Conservation (phyloP, 1,284 basidiomycete genomes). For the Schizophyllum amplum region DNA sequence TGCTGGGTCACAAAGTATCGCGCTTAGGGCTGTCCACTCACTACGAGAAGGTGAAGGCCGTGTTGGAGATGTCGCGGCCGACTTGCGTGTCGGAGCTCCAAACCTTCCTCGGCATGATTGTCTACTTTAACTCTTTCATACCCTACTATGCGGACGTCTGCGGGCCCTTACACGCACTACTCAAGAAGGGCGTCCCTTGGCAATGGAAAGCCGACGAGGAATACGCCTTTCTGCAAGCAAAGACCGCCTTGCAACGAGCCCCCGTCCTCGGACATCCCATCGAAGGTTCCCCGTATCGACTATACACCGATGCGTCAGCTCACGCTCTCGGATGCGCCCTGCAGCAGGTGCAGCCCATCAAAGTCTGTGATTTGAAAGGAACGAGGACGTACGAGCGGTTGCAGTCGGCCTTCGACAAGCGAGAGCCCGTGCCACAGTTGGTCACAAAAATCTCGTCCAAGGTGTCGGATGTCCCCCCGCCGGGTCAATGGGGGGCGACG, state of each 20-base stretch:
- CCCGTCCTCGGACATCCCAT: slow-evolving; percentile 25
- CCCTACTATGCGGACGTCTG: slow-evolving; percentile 4
- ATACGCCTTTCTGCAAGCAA: slow-evolving; percentile 18
- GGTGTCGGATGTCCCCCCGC: neutral
- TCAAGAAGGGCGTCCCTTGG: slow-evolving; percentile 20
- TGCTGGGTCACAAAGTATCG: slow-evolving; percentile 11
- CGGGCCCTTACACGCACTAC: slow-evolving; percentile 10
- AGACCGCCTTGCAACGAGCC: slow-evolving; percentile 18
- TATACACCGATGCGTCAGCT: slow-evolving; percentile 33
- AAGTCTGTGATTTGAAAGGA: slow-evolving; percentile 7
- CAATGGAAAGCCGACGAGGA: slow-evolving; percentile 5
- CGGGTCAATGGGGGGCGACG: neutral
- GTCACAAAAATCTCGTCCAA: neutral
- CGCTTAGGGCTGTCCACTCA: neutral
- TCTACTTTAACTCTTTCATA: slow-evolving; percentile 7
- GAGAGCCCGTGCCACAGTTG: neutral
- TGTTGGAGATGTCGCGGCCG: slow-evolving; percentile 13
- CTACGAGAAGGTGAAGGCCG: slow-evolving; percentile 12
- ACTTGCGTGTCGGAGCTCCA: neutral
- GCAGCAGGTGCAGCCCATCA: slow-evolving; percentile 13
- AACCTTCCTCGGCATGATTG: slow-evolving; percentile 18
- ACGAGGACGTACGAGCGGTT: slow-evolving; percentile 13
- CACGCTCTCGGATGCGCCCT: slow-evolving; percentile 17
- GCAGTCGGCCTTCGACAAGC: neutral
- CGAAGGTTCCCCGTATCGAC: slow-evolving; percentile 21